These are phyloP conservation scores for Phytophthora rubi DNA, from an alignment of 352 stramenopile genomes.

Conservation along the genomic window DNA sequence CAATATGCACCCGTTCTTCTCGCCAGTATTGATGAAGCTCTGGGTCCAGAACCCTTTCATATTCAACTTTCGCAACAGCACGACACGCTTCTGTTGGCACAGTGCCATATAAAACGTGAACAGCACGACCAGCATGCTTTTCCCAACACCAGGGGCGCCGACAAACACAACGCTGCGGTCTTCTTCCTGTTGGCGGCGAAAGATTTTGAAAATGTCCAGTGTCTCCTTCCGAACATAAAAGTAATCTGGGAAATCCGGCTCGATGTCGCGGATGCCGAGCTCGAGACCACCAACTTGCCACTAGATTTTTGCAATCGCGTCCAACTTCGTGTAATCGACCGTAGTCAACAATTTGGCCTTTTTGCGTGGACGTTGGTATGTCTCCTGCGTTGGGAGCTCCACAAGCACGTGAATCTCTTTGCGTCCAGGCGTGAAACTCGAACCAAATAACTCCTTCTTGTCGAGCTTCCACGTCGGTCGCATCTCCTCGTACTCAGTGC, in stretches of 20 bases:
- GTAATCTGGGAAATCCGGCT: constrained; percentile 40
- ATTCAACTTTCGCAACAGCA: constrained; percentile 41
- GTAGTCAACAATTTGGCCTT: constrained; percentile 25
- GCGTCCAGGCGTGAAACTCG: too few relatives aligned
- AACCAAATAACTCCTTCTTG: constrained; percentile 7
- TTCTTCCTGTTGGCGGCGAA: constrained; percentile 21
- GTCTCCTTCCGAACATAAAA: constrained; percentile 44
- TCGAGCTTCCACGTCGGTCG: constrained; percentile 22
- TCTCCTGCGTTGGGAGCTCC: background rate
- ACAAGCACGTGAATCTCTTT: constrained; percentile 7
- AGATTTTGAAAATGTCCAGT: constrained; percentile 40
- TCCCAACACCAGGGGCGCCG: constrained; percentile 36
- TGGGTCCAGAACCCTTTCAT: constrained; percentile 26
- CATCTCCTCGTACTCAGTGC: constrained; percentile 16
- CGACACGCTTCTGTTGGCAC: constrained; percentile 32
- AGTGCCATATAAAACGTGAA: constrained; percentile 40
- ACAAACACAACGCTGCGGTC: constrained; percentile 31
- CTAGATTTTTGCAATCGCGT: constrained; percentile 7
- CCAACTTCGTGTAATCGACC: constrained; percentile 16
- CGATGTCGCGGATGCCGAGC: constrained; percentile 33
- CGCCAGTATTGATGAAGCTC: constrained; percentile 31
- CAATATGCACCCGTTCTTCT: constrained; percentile 5
- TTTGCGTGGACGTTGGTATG: constrained; percentile 21
- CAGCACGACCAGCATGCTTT: constrained; percentile 42
- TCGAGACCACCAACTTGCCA: constrained; percentile 30